phyloP scores from a whole-genome alignment of 1,139 yeast genomes.

The Scheffersomyces parashehatae region DNA sequence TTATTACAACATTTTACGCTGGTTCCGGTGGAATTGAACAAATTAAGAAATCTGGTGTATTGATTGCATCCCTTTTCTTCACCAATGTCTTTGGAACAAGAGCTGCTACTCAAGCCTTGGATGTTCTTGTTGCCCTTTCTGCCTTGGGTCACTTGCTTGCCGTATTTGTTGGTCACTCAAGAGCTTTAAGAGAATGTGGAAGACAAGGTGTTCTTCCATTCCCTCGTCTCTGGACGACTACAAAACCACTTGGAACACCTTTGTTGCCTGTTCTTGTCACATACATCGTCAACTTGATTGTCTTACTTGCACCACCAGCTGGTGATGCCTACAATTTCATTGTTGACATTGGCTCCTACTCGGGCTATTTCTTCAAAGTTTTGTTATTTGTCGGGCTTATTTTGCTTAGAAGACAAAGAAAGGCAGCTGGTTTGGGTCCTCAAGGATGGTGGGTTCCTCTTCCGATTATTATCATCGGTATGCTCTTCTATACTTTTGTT shows the following conservation, averaged over 20 bases:
- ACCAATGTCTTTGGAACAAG: conserved; percentile 32
- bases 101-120: conserved; percentile 32
- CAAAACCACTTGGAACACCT: conserved; percentile 46
- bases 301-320: conserved; percentile 44
- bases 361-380: conserved; percentile 36
- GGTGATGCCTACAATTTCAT: conserved; percentile 50
- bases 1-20: conserved; percentile 40
- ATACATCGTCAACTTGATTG: conserved; percentile 37
- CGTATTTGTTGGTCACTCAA: conserved; percentile 40
- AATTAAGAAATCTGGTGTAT: conserved; percentile 32
- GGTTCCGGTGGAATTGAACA: conserved; percentile 29
- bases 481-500: conserved; percentile 34
- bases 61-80: conserved; percentile 36
- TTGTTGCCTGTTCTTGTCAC: conserved; percentile 37
- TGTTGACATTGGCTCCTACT: conserved; percentile 32
- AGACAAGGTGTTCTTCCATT: conserved; percentile 49
- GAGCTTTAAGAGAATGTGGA: conserved; percentile 47
- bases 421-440: conserved; percentile 33
- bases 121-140: conserved; percentile 40
- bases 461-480: conserved; percentile 27
- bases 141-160: conserved; percentile 46
- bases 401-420: conserved; percentile 34
- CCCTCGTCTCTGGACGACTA: conserved; percentile 38
- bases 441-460: conserved; percentile 33
- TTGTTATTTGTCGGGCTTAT: conserved; percentile 36